Evolutionary conservation across 345 rosid genomes (phyloP).

Genomic region (Sisymbrium irio): DNA sequence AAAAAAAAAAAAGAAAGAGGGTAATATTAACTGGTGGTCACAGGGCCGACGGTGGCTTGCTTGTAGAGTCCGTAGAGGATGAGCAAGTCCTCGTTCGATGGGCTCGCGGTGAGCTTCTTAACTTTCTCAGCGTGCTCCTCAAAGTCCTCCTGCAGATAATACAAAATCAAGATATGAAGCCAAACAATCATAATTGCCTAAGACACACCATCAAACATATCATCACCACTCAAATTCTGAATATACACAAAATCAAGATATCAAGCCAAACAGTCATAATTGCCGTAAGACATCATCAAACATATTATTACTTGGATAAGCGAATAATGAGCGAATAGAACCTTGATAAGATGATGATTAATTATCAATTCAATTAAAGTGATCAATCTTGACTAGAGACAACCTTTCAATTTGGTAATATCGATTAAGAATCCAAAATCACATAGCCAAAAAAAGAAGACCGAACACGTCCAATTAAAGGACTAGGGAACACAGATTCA

Average conservation of each 20-base stretch:
- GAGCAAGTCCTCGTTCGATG: slow-evolving; percentile 66
- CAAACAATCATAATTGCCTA: neutral
- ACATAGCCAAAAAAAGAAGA: neutral
- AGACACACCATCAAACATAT: neutral
- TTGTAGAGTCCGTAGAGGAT: slow-evolving; percentile 81
- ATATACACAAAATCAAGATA: too few relatives aligned
- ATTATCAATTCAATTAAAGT: slow-evolving; percentile 7
- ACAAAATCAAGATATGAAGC: neutral
- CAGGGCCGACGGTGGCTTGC: slow-evolving; percentile 80
- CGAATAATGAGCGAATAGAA: too few relatives aligned
- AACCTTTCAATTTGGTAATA: neutral
- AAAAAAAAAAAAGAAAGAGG: neutral
- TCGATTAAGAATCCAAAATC: neutral
- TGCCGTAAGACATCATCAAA: too few relatives aligned
- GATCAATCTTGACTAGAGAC: neutral
- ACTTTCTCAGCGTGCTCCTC: slow-evolving; percentile 70
- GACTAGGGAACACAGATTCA: neutral
- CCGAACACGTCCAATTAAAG: neutral
- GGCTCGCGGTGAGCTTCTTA: slow-evolving; percentile 50
- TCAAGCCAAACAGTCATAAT: too few relatives aligned
- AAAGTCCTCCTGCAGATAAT: slow-evolving; percentile 61
- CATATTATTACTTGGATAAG: too few relatives aligned
- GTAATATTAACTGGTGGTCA: slow-evolving; percentile 56
- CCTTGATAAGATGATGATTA: too few relatives aligned
- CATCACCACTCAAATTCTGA: neutral